Evolutionary conservation across 768 basidiomycete species (phyloP), one percentile per base, ranked within the genome.

Genomic region (Rhodosporidiobolus sp.): DNA sequence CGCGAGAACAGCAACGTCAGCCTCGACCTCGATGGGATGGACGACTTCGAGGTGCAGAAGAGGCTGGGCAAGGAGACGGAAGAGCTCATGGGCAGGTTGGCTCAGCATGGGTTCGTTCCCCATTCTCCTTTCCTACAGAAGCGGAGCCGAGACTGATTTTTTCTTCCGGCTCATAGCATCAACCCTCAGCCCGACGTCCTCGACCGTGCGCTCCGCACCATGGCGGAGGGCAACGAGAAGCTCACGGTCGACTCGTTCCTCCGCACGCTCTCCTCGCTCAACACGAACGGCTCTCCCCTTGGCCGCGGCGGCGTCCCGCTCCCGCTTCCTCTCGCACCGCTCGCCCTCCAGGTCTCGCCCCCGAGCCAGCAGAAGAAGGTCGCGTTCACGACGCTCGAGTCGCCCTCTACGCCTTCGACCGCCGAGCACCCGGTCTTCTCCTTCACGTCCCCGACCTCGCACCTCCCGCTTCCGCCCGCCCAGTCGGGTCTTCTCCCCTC

Each of bases 181-280:
- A 46, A 50, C 54, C 73, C 73, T 17, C 65, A 67, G 48, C 52
- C 65, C 1, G 65, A 74, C 32, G 67, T 75, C 6, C 67, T 75
- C 54, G 67, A 75, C 50, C 48, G 64, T 34, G 64, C 70, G 0
- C 56, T 75, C 3, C 35, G 30, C 55, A 38, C 62, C 11, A 48
- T 70, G 24, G 53, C 67, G 11, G 24, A n/a, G 17, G 48, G 58
- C 12, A 61, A 69, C 38, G 53, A 66, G 46, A 58, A 67, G 48
- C 28, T 71, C 38, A 66, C 74, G 26, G 64, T 75, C 63, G 66
- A 75, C 2, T 65, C 63, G 6, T 75, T 75, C 70, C 57, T 75
- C 22, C 48, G 58, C 34, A 54, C 63, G 14, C 74, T 71, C 49
- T 62, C 66, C 5, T 62, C 70, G 11, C 67, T 75, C 63, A 53